These are phyloP conservation scores for Lotmaria passim DNA, from an alignment of 208 protist species.

Conservation along the genomic window DNA sequence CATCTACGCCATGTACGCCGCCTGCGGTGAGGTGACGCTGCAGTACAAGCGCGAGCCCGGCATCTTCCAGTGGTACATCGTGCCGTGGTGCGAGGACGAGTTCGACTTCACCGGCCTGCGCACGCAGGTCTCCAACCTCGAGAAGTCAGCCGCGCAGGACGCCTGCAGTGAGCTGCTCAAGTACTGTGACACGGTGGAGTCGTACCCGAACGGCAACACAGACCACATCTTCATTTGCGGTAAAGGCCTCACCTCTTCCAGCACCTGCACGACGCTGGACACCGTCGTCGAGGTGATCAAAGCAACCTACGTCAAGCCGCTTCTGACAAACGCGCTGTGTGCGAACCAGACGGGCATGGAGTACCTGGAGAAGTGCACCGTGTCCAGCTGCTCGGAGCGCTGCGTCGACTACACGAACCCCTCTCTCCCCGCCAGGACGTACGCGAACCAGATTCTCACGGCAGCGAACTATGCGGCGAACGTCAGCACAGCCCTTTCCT, in stretches of 20 bases:
- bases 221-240: conserved; percentile 60
- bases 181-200: conserved; percentile 45
- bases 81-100: conserved; percentile 62
- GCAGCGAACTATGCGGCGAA: conserved; percentile 46
- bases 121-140: conserved; percentile 33
- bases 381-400: conserved; percentile 41
- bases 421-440: conserved; percentile 26
- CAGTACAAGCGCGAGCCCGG: conserved; percentile 75
- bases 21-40: conserved; percentile 63
- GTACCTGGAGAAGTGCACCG: conserved; percentile 59
- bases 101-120: conserved; percentile 51
- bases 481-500: conserved; percentile 63
- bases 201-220: conserved; percentile 14
- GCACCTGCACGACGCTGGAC: conserved; percentile 48
- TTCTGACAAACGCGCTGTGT: conserved; percentile 57
- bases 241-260: conserved; percentile 23
- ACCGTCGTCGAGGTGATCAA: conserved; percentile 38
- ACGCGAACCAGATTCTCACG: conserved; percentile 37
- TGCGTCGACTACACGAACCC: conserved; percentile 46
- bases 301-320: conserved; percentile 48
- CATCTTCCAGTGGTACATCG: conserved; percentile 79
- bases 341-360: conserved; percentile 40
- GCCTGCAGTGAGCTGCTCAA: conserved; percentile 65
- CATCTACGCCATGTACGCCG: conserved; percentile 44
- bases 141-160: conserved; percentile 11